Base-by-base conservation (phyloP, 2,329 filamentous ascomycete species). In the Arthrobotrys megalospora region DNA sequence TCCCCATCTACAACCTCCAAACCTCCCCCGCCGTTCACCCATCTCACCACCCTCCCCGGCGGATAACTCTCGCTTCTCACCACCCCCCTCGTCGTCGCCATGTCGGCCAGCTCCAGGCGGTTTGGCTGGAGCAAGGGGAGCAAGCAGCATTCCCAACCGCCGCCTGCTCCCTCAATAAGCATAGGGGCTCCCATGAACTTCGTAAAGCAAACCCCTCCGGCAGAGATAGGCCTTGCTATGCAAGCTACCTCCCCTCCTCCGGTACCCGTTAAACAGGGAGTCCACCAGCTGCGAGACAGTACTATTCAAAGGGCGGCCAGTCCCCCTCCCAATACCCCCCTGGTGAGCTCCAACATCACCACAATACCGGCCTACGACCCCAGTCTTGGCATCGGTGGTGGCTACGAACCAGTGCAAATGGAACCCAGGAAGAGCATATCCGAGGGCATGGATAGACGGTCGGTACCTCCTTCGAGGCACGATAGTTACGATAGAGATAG, bases 271-370 rank as follows among this genome's bases (percentile, higher is more conserved):
- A 78, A 78, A 58, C 47, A 71, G 52, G 67, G 67, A 8, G 58
- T 71, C 21, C 67, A 72, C 14, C 24, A 28, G 24, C 45, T 78
- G 12, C 62, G 58, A 41, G 68, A 60, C 2, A 78, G 53, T 24
- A 78, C 62, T 10, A 62, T 72, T 34, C 58, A 50, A 34, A 24
- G 75, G 14, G 36, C 67, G n/a, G 53, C 75, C 32, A 78, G 75
- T 62, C 75, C 75, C 45, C 67, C 67, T 14, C 34, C 58, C 14
- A 69, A 78, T 48, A 41, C 75, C 14, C 67, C 75, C 36, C n/a
- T 78, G 24, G 75, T 78, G 21, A 78, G 75, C 67, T 78, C 75
- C n/a, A 78, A 78, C 28, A 78, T 78, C 52, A 78, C 75, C 38
- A 72, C 53, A 10, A 38, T 78, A 14, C 75, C 75, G 10, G 73